phyloP scores from a whole-genome alignment of 345 rosid genomes.

The Acer negundo region DNA sequence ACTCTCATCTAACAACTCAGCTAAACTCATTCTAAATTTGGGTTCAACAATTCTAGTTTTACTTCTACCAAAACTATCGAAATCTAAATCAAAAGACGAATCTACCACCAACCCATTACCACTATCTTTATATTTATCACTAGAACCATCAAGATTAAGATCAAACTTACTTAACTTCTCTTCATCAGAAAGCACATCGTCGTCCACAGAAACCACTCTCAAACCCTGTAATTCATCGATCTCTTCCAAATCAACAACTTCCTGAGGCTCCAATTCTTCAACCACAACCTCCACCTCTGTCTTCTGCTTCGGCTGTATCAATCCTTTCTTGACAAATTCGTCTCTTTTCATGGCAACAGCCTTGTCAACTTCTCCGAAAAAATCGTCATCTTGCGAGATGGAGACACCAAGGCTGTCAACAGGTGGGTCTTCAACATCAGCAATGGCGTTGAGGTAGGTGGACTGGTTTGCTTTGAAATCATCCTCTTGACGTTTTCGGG shows the following conservation, averaged over 20 bases:
- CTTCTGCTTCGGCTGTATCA: constrained; percentile 42
- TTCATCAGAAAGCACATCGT: constrained; percentile 33
- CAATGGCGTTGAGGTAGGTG: constrained; percentile 75
- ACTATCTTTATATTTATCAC: constrained; percentile 31
- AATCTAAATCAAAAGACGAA: constrained; percentile 73
- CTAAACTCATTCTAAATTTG: constrained; percentile 72
- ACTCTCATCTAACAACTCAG: constrained; percentile 91
- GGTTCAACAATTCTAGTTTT: constrained; percentile 73
- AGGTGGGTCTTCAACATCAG: constrained; percentile 69
- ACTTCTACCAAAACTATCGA: constrained; percentile 60
- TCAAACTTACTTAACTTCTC: constrained; percentile 30
- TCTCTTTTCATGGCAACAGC: constrained; percentile 80
- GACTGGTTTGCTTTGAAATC: constrained; percentile 75
- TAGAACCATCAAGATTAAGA: constrained; percentile 28
- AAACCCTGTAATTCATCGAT: constrained; percentile 66
- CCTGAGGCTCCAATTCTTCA: constrained; percentile 75
- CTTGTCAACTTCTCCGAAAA: constrained; percentile 81
- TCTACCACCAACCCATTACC: constrained; percentile 32
- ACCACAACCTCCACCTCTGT: constrained; percentile 29
- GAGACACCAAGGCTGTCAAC: constrained; percentile 15
- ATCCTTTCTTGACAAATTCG: constrained; percentile 77
- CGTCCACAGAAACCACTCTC: constrained; percentile 45
- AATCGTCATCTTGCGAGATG: constrained; percentile 48
- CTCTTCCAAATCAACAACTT: constrained; percentile 81
- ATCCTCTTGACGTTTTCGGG: constrained; percentile 67